Base-by-base conservation (phyloP, 1,284 basidiomycete genomes). In the Cutaneotrichosporon mucoides region DNA sequence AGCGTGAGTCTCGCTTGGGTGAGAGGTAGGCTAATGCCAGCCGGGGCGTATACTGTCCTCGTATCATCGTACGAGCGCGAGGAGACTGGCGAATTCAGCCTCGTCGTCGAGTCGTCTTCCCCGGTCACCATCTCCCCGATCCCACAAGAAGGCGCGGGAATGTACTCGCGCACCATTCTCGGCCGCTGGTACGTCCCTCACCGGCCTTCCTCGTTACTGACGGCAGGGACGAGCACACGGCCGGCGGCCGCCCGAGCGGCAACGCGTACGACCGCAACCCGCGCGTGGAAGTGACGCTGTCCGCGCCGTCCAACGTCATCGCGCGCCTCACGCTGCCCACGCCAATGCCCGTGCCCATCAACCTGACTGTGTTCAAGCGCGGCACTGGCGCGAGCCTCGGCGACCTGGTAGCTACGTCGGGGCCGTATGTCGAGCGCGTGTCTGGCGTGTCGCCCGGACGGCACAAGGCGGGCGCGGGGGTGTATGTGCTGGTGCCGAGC, bases 61-160 rank as follows among this genome's bases (percentile, higher is more conserved):
- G 80, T 90, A 4, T 96, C 92, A 0, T 82, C 90, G 0, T 96
- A 92, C 70, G 87, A 89, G 63, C 85, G 90, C 1, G 82, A 81
- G 6, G 83, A 87, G 61, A 78, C 81, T 3, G 90, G 89, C 3
- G 65, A 81, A 12, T 95, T 86, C 74, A 80, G 80, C 0, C 74
- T 96, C 24, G 79, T 79, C 16, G 76, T 90, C 3, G 85, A 89
- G 55, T 85, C 86, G 49, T 82, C 85, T 0, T 70, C 79, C 16
- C 82, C 83, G 0, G 46, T 81, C 8, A 59, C 65, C 3, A 24
- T 83, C 6, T 56, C 68, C 7, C 60, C 73, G 0, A 76, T 84
- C 6, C 78, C 82, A 0, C 85, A 86, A 57, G 93, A 97, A 76
- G 92, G 92, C 0, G 90, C 92, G 0, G 93, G 93, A 1, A 91